A percentile compares a stretch with the other conserved stretches of the same genome.
Conservation (phyloP, 441 rosid genomes). For the Corymbia calophylla region DNA sequence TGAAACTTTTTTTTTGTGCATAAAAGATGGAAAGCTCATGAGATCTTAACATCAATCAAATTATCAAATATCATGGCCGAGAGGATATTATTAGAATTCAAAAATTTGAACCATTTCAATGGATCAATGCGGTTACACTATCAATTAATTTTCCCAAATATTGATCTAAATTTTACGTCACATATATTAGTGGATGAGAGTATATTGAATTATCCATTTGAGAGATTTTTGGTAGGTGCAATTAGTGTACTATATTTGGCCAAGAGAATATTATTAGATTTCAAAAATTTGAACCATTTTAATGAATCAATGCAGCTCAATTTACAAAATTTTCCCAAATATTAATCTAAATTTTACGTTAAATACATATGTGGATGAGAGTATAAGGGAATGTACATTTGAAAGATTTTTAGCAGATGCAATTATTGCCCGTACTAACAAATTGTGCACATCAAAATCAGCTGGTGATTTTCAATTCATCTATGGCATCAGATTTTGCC, state of each 20-base stretch:
- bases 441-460: neutral
- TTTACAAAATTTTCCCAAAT: neutral
- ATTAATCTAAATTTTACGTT: neutral
- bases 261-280: neutral
- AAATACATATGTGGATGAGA: neutral
- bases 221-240: neutral
- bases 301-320: neutral
- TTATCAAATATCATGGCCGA: neutral
- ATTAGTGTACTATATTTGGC: no score
- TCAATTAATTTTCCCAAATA: neutral
- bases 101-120: neutral
- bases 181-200: neutral
- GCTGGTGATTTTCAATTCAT: neutral
- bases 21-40: neutral
- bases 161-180: neutral
- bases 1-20: neutral
- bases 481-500: neutral
- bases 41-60: neutral
- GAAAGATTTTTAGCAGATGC: neutral
- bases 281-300: neutral
- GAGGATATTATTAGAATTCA: neutral
- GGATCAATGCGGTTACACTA: neutral
- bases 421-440: neutral
- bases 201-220: neutral
- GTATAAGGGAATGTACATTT: neutral